Conservation (phyloP, 2,329 filamentous ascomycete genomes). For the Acrocalymma vagum region DNA sequence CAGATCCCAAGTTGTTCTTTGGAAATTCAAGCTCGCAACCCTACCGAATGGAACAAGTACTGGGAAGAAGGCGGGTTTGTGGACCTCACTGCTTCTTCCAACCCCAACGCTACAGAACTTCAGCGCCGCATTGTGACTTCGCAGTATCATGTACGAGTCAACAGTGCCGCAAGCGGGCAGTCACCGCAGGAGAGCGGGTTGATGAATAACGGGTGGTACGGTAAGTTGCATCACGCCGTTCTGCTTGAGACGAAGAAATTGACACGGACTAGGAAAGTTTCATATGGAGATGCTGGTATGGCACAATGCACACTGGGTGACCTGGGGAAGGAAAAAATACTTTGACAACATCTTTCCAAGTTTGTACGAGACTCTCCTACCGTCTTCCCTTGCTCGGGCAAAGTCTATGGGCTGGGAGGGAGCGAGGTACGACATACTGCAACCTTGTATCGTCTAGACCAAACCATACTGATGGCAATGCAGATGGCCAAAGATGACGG, state of each 20-base stretch:
- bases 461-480: too few species aligned
- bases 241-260: neutral
- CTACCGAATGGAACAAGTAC: conserved; percentile 56
- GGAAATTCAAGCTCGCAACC: conserved; percentile 40
- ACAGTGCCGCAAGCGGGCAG: conserved; percentile 58
- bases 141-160: conserved; percentile 61
- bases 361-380: conserved; percentile 57
- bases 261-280: conserved; percentile 50
- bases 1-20: conserved; percentile 25
- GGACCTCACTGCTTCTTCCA: conserved; percentile 53
- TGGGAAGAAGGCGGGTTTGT: conserved; percentile 61
- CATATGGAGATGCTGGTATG: conserved; percentile 63
- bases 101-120: conserved; percentile 56
- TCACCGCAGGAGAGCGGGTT: conserved; percentile 58
- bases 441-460: too few species aligned
- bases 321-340: conserved; percentile 56
- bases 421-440: conserved; percentile 42
- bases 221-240: conserved; percentile 41
- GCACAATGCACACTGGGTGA: conserved; percentile 60
- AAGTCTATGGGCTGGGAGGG: conserved; percentile 47
- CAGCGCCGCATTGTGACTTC: conserved; percentile 61
- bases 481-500: conserved; percentile 63
- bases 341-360: conserved; percentile 53
- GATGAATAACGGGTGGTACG: conserved; percentile 63
- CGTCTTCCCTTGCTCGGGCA: conserved; percentile 42